Evolutionary conservation across 768 basidiomycete genomes (phyloP).

Genomic region (Rhodotorula toruloides): DNA sequence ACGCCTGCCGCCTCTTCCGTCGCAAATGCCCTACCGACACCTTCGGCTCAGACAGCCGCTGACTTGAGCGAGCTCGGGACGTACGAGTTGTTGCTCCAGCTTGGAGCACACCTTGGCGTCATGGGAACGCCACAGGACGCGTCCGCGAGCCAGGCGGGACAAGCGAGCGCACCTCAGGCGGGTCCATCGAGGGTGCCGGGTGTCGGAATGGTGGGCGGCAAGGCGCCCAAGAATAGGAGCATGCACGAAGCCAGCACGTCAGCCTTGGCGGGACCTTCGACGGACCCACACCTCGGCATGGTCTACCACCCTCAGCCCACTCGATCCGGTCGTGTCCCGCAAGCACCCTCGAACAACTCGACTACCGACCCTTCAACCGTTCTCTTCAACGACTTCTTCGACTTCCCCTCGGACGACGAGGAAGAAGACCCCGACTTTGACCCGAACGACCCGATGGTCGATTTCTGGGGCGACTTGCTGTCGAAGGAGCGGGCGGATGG

Average conservation of each 20-base stretch:
- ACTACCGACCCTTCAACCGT: conserved; percentile 13
- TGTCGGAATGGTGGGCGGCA: too few species aligned
- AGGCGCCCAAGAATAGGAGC: too few species aligned
- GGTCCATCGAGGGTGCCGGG: too few species aligned
- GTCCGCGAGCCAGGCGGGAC: not conserved
- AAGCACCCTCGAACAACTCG: not conserved
- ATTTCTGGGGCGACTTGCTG: conserved; percentile 1
- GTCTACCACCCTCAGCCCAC: conserved; percentile 5
- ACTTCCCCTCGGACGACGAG: conserved; percentile 23
- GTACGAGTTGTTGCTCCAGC: not conserved
- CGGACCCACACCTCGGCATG: too few species aligned
- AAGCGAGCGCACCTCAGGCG: too few species aligned
- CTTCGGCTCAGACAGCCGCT: not conserved
- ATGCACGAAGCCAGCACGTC: not conserved
- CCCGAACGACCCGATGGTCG: not conserved
- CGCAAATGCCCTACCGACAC: not conserved
- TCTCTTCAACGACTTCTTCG: conserved; percentile 28
- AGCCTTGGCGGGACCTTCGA: not conserved
- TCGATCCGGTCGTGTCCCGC: conserved; percentile 14
- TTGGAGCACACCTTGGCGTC: not conserved
- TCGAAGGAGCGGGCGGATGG: conserved; percentile 11
- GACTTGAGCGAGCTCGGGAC: not conserved
- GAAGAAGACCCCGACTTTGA: conserved; percentile 25
- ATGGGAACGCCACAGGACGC: not conserved
- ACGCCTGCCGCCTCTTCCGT: not conserved